Evolutionary conservation across 2,329 filamentous ascomycete species (phyloP), one percentile per base, ranked within the genome.

Genomic region (Monosporascus sp.): DNA sequence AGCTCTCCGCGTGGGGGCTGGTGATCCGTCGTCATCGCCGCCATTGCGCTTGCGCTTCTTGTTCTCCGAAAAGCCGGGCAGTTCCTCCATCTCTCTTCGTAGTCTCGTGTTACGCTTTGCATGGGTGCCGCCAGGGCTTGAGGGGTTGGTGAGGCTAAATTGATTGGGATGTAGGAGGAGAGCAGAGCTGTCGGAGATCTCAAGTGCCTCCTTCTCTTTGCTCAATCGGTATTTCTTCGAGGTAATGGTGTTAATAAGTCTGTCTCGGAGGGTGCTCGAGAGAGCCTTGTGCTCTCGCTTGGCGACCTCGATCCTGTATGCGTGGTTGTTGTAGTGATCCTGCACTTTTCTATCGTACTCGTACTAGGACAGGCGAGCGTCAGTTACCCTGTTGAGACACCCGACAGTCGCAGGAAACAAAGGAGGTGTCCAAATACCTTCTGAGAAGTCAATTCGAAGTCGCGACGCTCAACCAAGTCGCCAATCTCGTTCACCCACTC

Each of bases 401-500:
- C 46, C 27, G 40, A 51, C 49, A n/a, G 37, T n/a, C 27, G 20
- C 11, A 11, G 40, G 31, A 19, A 19, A n/a, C 41, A 51, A 19
- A 17, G 41, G 43, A 24, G 52, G 22, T 37, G 54, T 40, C 44
- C 20, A 31, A 55, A 70, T 78, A 96, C 94, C 79, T 88, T 87
- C 60, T 96, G 82, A 65, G 87, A 82, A 7, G 88, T 86, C 66
- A 97, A 74, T 63, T 92, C 85, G 58, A 88, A 86, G 74, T 99
- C 94, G 62, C 90, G 84, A 65, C 90, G 83, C 71, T 97, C 92
- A 60, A 96, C 85, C 7, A 91, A 81, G 69, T 95, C 87, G 67
- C 97, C 95, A 51, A 97, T 82, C 57, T 93, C 85, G 60, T 90
- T 84, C 20, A 94, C 84, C 74, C 95, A 97, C 61, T 90, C 85